Base-by-base conservation (phyloP, 2,329 filamentous ascomycete species). In the Phaeosphaeriaceae sp. region DNA sequence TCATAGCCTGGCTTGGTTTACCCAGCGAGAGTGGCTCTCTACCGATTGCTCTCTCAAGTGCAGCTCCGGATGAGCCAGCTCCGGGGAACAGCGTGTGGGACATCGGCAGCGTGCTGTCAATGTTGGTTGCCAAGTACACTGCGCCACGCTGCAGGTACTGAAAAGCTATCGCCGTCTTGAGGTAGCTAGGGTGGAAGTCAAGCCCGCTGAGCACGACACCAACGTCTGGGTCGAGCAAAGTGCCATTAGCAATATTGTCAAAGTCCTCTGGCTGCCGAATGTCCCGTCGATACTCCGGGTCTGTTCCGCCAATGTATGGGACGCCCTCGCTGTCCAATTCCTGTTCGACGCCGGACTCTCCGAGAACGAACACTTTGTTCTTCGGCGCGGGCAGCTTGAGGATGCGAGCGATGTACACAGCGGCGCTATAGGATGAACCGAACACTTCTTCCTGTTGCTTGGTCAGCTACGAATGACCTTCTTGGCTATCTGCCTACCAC, bases 1-100 rank as follows among this genome's bases (percentile, higher is more conserved):
- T 97, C 95, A 99, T 99, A 3, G 94, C 94, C 81, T 97, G 93
- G 75, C 92, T 97, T 2, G 95, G 95, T 81, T 99, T 99, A 0
- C 95, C 95, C 42, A 98, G 81, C 2, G 91, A 88, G 31, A 92
- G 79, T 0, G 95, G 94, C 69, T 90, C 84, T 74, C 86, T 80
- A 2, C 84, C 84, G 19, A 79, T 80, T 3, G 81, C 80, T 63
- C 90, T 90, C 53, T 89, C 83, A 58, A 99, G 80, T 1, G 93
- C 92, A 24, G 91, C 88, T 50, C 89, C 89, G 63, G 92, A 89
- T 1, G 91, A 90, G 1, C 95, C 95, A 0, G 95, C 95, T 7
- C 95, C 95, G 1, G 95, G 93, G 79, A 99, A 98, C 64, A 99
- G 86, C 44, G 89, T 86, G 58, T 91, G 88, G 60, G 89, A 88